Base-by-base conservation (phyloP, 306 rosid species). In the Fagus crenata region DNA sequence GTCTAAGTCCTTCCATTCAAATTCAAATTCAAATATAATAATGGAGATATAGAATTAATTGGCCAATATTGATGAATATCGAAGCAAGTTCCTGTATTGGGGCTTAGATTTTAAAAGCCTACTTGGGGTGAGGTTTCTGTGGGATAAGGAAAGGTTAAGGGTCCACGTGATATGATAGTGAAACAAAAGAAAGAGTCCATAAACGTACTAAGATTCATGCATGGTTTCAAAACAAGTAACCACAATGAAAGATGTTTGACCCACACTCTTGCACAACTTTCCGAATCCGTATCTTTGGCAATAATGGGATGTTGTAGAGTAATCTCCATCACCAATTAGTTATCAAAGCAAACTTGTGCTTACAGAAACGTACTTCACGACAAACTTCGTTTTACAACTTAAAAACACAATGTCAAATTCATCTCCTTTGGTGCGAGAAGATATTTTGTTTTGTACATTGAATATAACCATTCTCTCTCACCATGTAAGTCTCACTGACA, bases 141-240 rank as follows among this genome's bases (percentile, higher is more conserved):
- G 46, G 49, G 53, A 75, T 54, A 81, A 76, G 67, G 0, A 11
- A 64, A 73, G 84, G 87, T 56, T 64, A 64, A 73, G 84, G 87
- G 61, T 64, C 86, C 86, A 83, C 83, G 49, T 81, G 91, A 86
- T 31, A 54, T 58, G 56, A 75, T 64, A 12, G 58, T 41, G 31
- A 17, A 64, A 75, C 73, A 65, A 80, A 37, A 76, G 82, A 77
- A 35, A 77, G 73, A 78, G 86, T 80, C 80, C 32, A 77, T 81
- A 87, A 84, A 88, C 97, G 92, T 89, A 87, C 86, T 8, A n/a
- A 86, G 89, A 56, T 92, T 88, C 97, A 86, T 92, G 97, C 97
- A 92, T 88, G 94, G 83, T 85, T 83, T 78, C 71, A 31, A 36
- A 35, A 63, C 36, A 22, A 54, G 67, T 42, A 75, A 53, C 77